These are phyloP conservation scores for Rhizophagus sp. DNA, from an alignment of 192 early-diverging fungal genomes.

Conservation along the genomic window DNA sequence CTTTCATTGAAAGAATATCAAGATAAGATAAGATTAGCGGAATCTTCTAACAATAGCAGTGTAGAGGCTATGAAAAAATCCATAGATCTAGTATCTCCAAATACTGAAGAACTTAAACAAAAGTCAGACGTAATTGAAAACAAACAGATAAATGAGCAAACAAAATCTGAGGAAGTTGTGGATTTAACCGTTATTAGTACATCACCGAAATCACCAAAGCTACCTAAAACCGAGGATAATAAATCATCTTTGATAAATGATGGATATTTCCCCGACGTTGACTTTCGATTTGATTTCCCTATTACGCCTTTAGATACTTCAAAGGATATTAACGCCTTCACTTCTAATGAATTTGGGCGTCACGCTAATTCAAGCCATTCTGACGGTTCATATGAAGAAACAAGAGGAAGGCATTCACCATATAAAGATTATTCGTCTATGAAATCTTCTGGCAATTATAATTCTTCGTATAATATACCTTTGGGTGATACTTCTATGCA, in stretches of 20 bases:
- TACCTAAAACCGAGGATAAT: background rate
- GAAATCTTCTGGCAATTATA: background rate
- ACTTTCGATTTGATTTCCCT: conserved; percentile 3
- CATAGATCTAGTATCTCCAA: background rate
- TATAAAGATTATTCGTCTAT: conserved; percentile 14
- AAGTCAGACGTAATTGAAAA: background rate
- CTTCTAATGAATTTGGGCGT: background rate
- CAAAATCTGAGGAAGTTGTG: background rate
- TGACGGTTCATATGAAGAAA: conserved; percentile 3
- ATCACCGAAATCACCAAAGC: background rate
- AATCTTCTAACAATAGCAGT: background rate
- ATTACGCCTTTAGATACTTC: background rate
- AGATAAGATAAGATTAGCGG: background rate
- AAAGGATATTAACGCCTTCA: background rate
- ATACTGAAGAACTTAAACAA: background rate
- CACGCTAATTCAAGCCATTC: background rate
- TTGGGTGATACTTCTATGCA: conserved; percentile 1
- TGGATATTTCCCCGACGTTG: conserved; percentile 24
- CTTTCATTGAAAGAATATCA: background rate
- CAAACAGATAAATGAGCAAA: background rate
- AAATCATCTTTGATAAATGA: background rate
- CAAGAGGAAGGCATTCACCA: conserved; percentile 15
- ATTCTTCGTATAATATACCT: background rate
- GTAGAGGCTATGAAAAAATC: background rate
- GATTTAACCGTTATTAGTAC: background rate